A percentile compares a stretch with the other conserved stretches of the same genome.
These are phyloP conservation scores for Trichoderma sp. DNA, from an alignment of 2,329 filamentous ascomycete species.

Conservation along the genomic window DNA sequence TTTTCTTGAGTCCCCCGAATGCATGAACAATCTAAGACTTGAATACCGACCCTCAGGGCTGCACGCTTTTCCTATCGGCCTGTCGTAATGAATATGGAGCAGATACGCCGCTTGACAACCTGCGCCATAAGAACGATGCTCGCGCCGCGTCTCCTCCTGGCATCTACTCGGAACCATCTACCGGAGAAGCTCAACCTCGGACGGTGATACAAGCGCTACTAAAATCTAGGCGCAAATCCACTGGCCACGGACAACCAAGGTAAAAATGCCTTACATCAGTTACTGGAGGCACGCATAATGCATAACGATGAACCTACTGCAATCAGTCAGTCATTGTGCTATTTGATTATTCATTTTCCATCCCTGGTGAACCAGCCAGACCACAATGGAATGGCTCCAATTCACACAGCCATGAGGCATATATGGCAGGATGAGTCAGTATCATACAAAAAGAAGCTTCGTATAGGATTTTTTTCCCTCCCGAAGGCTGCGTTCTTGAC, in stretches of 20 bases:
- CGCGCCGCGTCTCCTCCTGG: not conserved
- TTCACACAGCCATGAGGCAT: not conserved
- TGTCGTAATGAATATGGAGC: not conserved
- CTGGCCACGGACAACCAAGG: not conserved
- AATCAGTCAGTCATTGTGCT: not conserved
- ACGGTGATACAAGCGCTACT: not conserved
- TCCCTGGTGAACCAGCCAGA: not conserved
- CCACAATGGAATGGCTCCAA: not conserved
- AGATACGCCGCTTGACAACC: not conserved
- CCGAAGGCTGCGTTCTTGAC: not conserved
- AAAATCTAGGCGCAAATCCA: not conserved
- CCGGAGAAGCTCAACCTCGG: not conserved
- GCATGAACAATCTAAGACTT: not conserved
- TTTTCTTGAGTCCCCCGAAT: not conserved
- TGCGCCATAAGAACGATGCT: not conserved
- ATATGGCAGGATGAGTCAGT: not conserved
- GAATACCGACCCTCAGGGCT: constrained; percentile 1
- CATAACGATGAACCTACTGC: not conserved
- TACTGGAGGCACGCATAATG: not conserved
- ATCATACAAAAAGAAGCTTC: not conserved
- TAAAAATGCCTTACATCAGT: constrained; percentile 1
- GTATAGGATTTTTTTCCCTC: not conserved
- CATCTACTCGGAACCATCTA: not conserved
- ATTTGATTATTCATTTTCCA: not conserved
- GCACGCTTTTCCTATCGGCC: not conserved